Evolutionary conservation across 129 eudicot genomes (phyloP).

Genomic region (Gnaphalium uliginosum): DNA sequence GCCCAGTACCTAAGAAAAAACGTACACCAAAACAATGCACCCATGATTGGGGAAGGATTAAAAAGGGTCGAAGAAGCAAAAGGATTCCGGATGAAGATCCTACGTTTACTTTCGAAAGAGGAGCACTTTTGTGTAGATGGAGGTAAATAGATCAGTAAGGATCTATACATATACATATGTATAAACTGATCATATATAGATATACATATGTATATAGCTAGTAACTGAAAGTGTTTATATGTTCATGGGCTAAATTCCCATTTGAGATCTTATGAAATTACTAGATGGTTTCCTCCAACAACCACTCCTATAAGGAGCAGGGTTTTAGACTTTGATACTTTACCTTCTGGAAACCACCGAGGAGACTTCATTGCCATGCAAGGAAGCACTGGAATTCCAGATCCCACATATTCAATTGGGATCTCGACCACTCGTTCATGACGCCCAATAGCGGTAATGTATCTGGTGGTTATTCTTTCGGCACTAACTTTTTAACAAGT

Average conservation of each 20-base stretch:
- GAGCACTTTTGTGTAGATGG: slow-evolving; percentile 24
- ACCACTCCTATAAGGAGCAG: too few relatives aligned
- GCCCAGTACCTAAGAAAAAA: background rate
- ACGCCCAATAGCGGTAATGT: too few relatives aligned
- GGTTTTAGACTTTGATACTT: too few relatives aligned
- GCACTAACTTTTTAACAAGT: too few relatives aligned
- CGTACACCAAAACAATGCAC: background rate
- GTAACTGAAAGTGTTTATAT: background rate
- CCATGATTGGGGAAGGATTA: slow-evolving; percentile 10
- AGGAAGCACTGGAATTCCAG: too few relatives aligned
- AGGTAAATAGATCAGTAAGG: slow-evolving; percentile 19
- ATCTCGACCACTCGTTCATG: too few relatives aligned
- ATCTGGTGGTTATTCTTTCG: too few relatives aligned
- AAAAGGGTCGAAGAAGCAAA: slow-evolving; percentile 26
- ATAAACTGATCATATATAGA: background rate
- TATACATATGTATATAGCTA: background rate
- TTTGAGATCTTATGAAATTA: background rate
- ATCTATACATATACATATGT: slow-evolving; percentile 1
- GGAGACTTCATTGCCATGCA: too few relatives aligned
- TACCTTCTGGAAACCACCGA: too few relatives aligned
- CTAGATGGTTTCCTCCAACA: too few relatives aligned
- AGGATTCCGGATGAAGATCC: slow-evolving; percentile 19
- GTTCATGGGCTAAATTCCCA: slow-evolving; percentile 1
- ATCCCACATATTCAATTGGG: too few relatives aligned
- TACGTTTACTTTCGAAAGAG: slow-evolving; percentile 15